phyloP scores from a whole-genome alignment of 2,329 filamentous ascomycete species.

The Onygenales sp. region DNA sequence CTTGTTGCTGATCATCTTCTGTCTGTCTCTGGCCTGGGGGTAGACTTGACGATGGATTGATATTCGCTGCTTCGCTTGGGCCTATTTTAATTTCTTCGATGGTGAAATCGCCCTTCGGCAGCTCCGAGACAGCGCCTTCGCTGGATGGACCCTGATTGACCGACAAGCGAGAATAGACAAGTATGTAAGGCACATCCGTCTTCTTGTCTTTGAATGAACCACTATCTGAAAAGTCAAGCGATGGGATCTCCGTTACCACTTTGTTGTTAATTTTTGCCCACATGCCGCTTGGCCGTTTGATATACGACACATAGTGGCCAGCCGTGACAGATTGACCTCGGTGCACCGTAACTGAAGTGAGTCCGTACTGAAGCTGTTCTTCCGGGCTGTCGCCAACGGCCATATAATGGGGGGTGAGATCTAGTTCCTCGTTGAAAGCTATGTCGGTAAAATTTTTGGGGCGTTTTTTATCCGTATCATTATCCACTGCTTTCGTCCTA shows the following conservation, averaged over 20 bases:
- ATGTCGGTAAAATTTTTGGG: constrained; percentile 2
- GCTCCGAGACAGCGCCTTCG: neutral
- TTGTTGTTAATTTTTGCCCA: constrained; percentile 8
- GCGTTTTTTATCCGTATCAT: neutral
- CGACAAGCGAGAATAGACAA: neutral
- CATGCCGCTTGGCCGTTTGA: constrained; percentile 4
- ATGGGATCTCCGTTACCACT: neutral
- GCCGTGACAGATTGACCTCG: neutral
- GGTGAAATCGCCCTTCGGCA: neutral
- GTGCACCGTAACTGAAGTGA: constrained; percentile 7
- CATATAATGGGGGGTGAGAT: constrained; percentile 7
- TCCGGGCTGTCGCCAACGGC: neutral
- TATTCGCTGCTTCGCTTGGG: neutral
- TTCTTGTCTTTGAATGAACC: neutral
- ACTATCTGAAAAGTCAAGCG: too few relatives aligned
- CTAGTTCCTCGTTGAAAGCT: constrained; percentile 6
- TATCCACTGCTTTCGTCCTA: neutral
- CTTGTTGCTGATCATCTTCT: neutral
- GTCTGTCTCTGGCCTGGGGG: neutral
- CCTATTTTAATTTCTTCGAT: neutral
- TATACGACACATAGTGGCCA: constrained; percentile 8
- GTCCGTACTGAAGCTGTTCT: constrained; percentile 6
- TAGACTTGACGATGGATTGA: neutral
- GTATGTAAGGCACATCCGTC: neutral
- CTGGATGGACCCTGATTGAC: neutral